phyloP scores from a whole-genome alignment of 805 yeast genomes.

The Zygosaccharomyces lentus region DNA sequence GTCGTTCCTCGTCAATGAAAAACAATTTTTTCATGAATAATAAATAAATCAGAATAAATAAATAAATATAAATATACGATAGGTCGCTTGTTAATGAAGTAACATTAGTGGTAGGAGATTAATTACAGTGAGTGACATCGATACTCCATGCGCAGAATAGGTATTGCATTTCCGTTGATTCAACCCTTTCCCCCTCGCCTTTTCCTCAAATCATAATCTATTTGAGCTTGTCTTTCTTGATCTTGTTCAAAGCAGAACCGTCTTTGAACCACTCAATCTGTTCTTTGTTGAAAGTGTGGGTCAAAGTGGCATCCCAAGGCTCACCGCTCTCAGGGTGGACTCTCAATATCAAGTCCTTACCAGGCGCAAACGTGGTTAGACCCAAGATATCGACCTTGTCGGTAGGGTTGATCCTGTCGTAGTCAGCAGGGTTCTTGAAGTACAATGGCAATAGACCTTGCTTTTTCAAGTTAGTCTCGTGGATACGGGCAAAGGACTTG shows the following conservation, averaged over 20 bases:
- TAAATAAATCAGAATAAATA: conserved; percentile 10
- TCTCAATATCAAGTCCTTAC: conserved; percentile 80
- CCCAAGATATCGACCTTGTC: conserved; percentile 89
- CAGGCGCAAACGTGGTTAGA: conserved; percentile 82
- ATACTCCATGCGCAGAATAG: conserved; percentile 3
- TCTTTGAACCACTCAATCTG: conserved; percentile 99
- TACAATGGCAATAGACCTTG: conserved; percentile 98
- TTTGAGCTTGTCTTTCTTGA: conserved; percentile 17
- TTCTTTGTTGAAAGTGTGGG: conserved; percentile 94
- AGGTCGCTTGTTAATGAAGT: conserved; percentile 1
- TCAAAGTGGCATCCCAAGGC: conserved; percentile 84
- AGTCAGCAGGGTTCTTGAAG: conserved; percentile 83
- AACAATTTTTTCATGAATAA: background rate
- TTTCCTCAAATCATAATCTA: conserved; percentile 5
- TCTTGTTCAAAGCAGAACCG: conserved; percentile 97
- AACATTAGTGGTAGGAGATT: conserved; percentile 10
- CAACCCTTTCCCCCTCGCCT: background rate
- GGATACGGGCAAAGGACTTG: conserved; percentile 97
- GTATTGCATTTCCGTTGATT: background rate
- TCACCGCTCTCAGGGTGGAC: conserved; percentile 66
- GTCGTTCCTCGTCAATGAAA: no score
- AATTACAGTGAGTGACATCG: conserved; percentile 15
- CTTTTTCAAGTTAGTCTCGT: conserved; percentile 99
- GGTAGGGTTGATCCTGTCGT: conserved; percentile 87
- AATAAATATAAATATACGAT: conserved; percentile 12